phyloP scores from a whole-genome alignment of 2,329 filamentous ascomycete genomes.

The Beauveria medogensis region DNA sequence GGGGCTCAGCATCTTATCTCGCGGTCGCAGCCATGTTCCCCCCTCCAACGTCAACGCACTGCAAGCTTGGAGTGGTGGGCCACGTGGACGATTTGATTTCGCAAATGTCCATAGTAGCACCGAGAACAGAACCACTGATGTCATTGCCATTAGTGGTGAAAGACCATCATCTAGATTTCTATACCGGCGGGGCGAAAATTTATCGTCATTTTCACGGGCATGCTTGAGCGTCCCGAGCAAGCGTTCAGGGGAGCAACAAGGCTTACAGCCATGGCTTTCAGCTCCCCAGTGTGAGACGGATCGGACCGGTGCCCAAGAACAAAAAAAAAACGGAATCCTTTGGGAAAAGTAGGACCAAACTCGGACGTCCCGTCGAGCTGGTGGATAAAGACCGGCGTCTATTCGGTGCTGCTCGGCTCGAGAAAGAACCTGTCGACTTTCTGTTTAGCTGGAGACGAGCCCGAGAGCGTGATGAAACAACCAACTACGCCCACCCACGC shows the following conservation, averaged over 20 bases:
- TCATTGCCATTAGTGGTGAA: too few relatives aligned
- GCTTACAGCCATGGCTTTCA: background rate
- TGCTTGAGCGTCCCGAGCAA: background rate
- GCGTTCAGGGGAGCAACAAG: background rate
- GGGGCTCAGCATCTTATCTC: background rate
- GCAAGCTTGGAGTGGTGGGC: background rate
- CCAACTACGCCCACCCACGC: background rate
- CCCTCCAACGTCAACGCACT: too few relatives aligned
- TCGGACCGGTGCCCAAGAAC: background rate
- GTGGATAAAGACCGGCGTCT: background rate
- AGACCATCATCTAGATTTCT: background rate
- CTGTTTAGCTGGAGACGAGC: background rate
- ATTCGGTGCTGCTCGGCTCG: background rate
- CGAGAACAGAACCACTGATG: background rate
- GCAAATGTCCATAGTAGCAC: background rate
- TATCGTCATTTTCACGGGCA: background rate
- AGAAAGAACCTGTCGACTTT: background rate
- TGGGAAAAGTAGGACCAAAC: background rate
- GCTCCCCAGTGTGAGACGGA: background rate
- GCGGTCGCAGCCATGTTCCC: background rate
- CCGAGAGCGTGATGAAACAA: background rate
- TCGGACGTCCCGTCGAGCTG: background rate
- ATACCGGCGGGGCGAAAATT: background rate
- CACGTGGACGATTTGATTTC: background rate
- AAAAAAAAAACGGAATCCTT: background rate